Evolutionary conservation across 2,329 filamentous ascomycete genomes (phyloP), one percentile per base, ranked within the genome.

Genomic region (Claviceps paspali): DNA sequence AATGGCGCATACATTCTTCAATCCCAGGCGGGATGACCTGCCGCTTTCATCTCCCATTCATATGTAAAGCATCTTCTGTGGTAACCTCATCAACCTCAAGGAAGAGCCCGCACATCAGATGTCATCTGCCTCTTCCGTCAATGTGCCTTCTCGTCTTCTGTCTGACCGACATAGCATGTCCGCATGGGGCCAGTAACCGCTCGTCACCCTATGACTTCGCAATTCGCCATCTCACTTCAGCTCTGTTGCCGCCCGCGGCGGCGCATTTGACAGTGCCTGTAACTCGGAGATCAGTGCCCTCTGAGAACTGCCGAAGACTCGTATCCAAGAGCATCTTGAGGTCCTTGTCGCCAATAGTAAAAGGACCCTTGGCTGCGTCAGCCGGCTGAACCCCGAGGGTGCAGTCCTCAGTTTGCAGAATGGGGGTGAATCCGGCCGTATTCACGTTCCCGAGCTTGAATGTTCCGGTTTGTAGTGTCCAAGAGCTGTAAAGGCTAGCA

Each of bases 401-500:
- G 41, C 52, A 55, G 12, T 47, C 47, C n/a, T 40, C 45, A 4
- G 44, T 43, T 24, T 45, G 46, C 33, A 55, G 40, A 15, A 55
- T 38, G 21, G 50, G 43, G 30, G 51, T 42, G 17, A 45, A 48
- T 3, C 36, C 41, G 5, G 15, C 31, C 19, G 31, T 41, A 19
- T 46, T 43, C 19, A 38, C 40, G n/a, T 35, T 26, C 14, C 38
- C 39, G 35, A 57, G 36, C 34, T 33, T 38, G 31, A 57, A 57
- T 11, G 49, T 54, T n/a, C 54, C 54, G 29, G 54, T 57, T 27
- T 44, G 39, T 10, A 41, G 41, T 3, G 45, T 44, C 47, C 53
- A 56, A 2, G 43, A 39, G 34, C 52, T 55, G 39, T 50, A 51
- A 3, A 57, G 47, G 4, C 52, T 47, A 15, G 52, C 52, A 27